Base-by-base conservation (phyloP, 495 filamentous ascomycete species). In the Elasticomyces elasticus region DNA sequence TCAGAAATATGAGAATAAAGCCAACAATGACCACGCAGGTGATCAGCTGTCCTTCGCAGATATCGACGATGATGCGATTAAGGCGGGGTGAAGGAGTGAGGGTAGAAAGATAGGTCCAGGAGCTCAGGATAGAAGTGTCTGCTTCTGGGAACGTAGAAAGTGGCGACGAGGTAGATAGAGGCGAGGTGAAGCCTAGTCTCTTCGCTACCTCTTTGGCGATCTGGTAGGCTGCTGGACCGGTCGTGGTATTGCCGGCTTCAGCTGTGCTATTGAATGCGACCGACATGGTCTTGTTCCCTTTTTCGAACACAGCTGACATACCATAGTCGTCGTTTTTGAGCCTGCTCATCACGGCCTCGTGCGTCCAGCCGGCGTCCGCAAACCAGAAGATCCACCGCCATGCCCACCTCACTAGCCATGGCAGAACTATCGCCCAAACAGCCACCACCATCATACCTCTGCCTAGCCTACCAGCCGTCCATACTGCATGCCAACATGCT, bases 341-440 rank as follows among this genome's bases (percentile, higher is more conserved):
- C 49, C 13, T 49, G 11, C 20, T 20, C 53, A 56, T 17, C 42
- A 51, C 57, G 40, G 26, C 54, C 26, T 62, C 54, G 27, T 43
- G 35, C 9, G 82, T 77, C 78, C 91, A 88, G 30, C 86, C 86
- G 38, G 89, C 92, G 72, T 99, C 94, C 31, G 85, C 91, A 52
- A 97, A 70, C 90, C 91, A 97, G 71, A 99, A 96, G 48, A 95
- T 71, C 52, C 84, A 81, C 43, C 89, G 77, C 92, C 92, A 99
- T 22, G 94, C 82, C 30, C 85, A 82, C 43, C 92, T 79, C 79
- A 95, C 92, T 30, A 85, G 80, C 75, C 86, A 99, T 1, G 92
- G 92, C 45, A 99, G 72, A 75, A 84, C 84, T 10, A 82, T 79
- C 37, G 94, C 71, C 92, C 92, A 99, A 25, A 97, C 87, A 54